phyloP scores from a whole-genome alignment of 305 asterid genomes.

The Ilex paraguariensis region DNA sequence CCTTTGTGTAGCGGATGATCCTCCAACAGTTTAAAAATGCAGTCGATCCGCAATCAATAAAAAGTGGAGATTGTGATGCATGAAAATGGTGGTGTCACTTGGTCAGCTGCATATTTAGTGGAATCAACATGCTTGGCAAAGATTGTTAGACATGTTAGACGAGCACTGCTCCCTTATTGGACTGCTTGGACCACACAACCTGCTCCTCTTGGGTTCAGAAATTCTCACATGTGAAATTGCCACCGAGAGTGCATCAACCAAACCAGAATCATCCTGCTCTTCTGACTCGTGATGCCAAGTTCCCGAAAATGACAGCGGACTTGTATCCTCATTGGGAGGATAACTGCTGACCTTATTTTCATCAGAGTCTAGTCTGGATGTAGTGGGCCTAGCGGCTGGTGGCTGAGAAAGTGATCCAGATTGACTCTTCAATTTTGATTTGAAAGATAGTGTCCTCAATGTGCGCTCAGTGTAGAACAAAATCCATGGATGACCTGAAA shows the following conservation, averaged over 20 bases:
- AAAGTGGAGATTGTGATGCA: no score
- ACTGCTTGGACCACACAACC: constrained; percentile 33
- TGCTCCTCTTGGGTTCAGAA: constrained; percentile 42
- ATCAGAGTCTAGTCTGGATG: constrained; percentile 18
- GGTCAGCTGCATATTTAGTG: constrained; percentile 15
- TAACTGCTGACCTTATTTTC: neutral
- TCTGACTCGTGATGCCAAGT: constrained; percentile 15
- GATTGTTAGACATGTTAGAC: constrained; percentile 38
- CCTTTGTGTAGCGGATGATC: no score
- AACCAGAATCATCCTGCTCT: constrained; percentile 31
- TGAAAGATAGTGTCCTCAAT: constrained; percentile 21
- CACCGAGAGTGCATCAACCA: constrained; percentile 41
- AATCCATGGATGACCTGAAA: constrained; percentile 50
- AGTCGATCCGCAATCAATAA: no score
- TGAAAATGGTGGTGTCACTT: no score
- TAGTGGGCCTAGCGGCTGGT: constrained; percentile 7
- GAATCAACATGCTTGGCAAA: constrained; percentile 40
- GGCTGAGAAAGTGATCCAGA: constrained; percentile 14
- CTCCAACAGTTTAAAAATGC: no score
- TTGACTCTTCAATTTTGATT: constrained; percentile 24
- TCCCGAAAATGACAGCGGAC: constrained; percentile 10
- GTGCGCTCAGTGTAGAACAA: constrained; percentile 36
- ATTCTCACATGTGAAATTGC: constrained; percentile 40
- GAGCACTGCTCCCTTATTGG: constrained; percentile 46
- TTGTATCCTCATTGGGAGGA: neutral